These are phyloP conservation scores for Candida sanyaensis DNA, from an alignment of 1,139 yeast genomes.

Conservation along the genomic window DNA sequence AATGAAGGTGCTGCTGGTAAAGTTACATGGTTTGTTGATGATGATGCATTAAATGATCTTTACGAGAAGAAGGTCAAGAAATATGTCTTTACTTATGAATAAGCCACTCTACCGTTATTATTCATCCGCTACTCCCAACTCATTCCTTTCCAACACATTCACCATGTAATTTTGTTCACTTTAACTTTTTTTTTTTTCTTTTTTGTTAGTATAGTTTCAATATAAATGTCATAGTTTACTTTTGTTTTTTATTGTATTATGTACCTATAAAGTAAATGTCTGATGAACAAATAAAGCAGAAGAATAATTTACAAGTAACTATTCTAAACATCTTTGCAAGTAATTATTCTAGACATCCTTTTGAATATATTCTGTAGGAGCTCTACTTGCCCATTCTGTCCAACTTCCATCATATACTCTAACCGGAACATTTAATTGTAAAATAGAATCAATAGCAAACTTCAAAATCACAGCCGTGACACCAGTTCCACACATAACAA, in stretches of 20 bases:
- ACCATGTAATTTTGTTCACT: neutral
- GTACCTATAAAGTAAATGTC: no score
- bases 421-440: slow-evolving; percentile 65
- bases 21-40: slow-evolving; percentile 97
- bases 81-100: slow-evolving; percentile 31
- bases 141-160: no score
- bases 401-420: slow-evolving; percentile 93
- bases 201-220: neutral
- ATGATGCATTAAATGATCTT: slow-evolving; percentile 87
- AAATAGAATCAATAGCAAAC: slow-evolving; percentile 42
- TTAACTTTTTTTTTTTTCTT: neutral
- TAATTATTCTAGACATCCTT: slow-evolving; percentile 17
- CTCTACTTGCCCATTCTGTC: slow-evolving; percentile 67
- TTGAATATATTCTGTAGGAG: slow-evolving; percentile 36
- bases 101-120: neutral
- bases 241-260: neutral
- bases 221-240: neutral
- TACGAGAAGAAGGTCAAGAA: slow-evolving; percentile 72
- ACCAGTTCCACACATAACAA: slow-evolving; percentile 94
- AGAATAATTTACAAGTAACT: no score
- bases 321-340: no score
- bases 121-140: no score
- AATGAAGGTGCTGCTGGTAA: slow-evolving; percentile 96
- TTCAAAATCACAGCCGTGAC: slow-evolving; percentile 88
- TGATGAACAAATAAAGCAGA: no score